A percentile compares a stretch with the other conserved stretches of the same genome.
Conservation (phyloP, 176 grass and related monocot species). For the Ensete ventricosum region DNA sequence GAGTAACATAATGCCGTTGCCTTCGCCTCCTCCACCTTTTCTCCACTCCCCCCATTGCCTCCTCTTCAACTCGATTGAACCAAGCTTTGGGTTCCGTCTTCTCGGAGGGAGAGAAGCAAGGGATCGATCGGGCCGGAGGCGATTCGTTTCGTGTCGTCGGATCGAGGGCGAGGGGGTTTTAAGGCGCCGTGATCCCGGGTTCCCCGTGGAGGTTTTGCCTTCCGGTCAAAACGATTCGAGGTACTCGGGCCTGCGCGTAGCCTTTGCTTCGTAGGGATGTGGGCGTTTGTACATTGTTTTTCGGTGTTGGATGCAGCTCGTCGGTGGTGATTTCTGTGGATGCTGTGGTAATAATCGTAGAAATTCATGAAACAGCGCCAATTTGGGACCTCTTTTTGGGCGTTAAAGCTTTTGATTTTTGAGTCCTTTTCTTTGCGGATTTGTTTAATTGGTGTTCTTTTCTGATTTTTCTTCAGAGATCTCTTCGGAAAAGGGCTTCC, state of each 20-base stretch:
- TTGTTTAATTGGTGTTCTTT: neutral
- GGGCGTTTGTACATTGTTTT: neutral
- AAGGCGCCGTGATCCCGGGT: neutral
- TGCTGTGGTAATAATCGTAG: neutral
- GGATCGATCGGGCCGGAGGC: neutral
- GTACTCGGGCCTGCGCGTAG: neutral
- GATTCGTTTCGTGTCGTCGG: slow-evolving; percentile 2
- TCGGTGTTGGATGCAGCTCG: neutral
- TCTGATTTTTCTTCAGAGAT: neutral
- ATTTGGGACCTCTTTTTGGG: neutral
- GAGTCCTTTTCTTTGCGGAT: neutral
- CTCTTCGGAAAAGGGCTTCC: neutral
- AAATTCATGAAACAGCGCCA: neutral
- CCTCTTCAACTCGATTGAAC: neutral
- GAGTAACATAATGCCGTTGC: neutral
- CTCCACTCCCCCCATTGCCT: neutral
- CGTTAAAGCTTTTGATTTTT: neutral
- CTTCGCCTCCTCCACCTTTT: neutral
- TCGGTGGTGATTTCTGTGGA: neutral
- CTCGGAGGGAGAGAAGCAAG: neutral
- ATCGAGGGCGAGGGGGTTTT: neutral
- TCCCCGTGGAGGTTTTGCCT: neutral
- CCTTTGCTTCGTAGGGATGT: neutral
- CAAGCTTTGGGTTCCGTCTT: neutral
- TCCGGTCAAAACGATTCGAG: neutral